phyloP scores from a whole-genome alignment of 805 yeast species.

The Candida maesae region DNA sequence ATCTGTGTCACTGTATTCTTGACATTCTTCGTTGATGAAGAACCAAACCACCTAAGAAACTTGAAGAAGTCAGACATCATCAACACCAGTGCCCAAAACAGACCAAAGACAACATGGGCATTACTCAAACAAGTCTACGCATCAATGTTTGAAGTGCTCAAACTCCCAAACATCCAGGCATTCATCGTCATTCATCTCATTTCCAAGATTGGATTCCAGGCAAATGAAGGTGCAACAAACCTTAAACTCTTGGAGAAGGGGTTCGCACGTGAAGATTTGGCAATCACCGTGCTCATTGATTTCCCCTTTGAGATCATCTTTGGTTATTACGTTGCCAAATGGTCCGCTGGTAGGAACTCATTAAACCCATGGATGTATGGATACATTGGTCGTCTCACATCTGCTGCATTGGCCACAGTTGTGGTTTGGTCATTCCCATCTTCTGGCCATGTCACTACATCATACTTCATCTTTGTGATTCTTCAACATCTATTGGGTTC shows the following conservation, averaged over 20 bases:
- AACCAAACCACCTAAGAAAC: conserved; percentile 46
- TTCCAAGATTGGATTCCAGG: conserved; percentile 90
- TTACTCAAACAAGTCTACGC: conserved; percentile 51
- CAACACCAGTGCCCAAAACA: conserved; percentile 23
- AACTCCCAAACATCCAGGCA: conserved; percentile 65
- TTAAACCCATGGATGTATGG: conserved; percentile 89
- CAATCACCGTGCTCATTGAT: conserved; percentile 87
- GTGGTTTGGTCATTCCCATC: conserved; percentile 72
- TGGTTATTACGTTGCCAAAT: conserved; percentile 93
- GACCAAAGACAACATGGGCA: conserved; percentile 17
- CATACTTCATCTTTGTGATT: conserved; percentile 69
- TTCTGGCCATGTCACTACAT: conserved; percentile 39
- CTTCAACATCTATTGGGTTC: conserved; percentile 81
- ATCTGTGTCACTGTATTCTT: conserved; percentile 62
- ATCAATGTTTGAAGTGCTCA: conserved; percentile 67
- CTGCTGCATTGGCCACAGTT: conserved; percentile 73
- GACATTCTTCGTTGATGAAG: conserved; percentile 62
- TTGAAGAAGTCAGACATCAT: conserved; percentile 29
- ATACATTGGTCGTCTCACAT: conserved; percentile 71
- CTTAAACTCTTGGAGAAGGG: conserved; percentile 88
- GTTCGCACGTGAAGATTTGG: conserved; percentile 86
- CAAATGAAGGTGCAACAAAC: conserved; percentile 94
- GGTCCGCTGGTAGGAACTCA: conserved; percentile 80
- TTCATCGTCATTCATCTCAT: conserved; percentile 72
- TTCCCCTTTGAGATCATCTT: conserved; percentile 94